Conservation (phyloP, 2,329 filamentous ascomycete genomes). For the Cercospora berteroae region DNA sequence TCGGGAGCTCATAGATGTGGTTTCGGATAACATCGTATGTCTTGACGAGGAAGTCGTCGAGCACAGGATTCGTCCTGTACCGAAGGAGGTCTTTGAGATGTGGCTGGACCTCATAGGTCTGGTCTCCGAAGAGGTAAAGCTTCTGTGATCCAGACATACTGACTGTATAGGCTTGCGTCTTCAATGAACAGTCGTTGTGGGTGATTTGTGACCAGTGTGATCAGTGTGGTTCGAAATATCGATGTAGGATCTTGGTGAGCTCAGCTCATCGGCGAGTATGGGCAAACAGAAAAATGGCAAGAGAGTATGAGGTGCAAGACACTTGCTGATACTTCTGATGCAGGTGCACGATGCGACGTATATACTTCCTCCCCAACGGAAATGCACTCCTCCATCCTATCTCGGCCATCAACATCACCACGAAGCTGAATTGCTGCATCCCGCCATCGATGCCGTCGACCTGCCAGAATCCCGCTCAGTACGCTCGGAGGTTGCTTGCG, state of each 20-base stretch:
- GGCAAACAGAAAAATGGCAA: background rate
- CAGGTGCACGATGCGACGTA: background rate
- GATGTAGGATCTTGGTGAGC: background rate
- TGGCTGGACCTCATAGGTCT: constrained; percentile 22
- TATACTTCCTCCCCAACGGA: background rate
- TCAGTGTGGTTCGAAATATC: background rate
- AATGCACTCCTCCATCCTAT: background rate
- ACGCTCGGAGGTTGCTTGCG: background rate
- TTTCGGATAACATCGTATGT: constrained; percentile 2
- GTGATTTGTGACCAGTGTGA: background rate
- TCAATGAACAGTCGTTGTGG: background rate
- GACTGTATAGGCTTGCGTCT: background rate
- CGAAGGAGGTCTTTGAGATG: constrained; percentile 16
- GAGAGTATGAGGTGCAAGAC: background rate
- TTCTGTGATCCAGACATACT: constrained; percentile 6
- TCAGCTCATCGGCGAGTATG: background rate
- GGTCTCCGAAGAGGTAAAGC: constrained; percentile 23
- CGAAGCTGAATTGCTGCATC: background rate
- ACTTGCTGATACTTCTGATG: background rate
- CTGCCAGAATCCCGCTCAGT: background rate
- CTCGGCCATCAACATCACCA: background rate
- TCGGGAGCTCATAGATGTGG: background rate
- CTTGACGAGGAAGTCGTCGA: constrained; percentile 10
- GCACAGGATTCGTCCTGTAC: constrained; percentile 8
- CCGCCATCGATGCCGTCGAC: background rate